A percentile compares a stretch with the other conserved stretches of the same genome.
phyloP scores from a whole-genome alignment of 2,329 filamentous ascomycete genomes.

The Tolypocladium pustulatum region DNA sequence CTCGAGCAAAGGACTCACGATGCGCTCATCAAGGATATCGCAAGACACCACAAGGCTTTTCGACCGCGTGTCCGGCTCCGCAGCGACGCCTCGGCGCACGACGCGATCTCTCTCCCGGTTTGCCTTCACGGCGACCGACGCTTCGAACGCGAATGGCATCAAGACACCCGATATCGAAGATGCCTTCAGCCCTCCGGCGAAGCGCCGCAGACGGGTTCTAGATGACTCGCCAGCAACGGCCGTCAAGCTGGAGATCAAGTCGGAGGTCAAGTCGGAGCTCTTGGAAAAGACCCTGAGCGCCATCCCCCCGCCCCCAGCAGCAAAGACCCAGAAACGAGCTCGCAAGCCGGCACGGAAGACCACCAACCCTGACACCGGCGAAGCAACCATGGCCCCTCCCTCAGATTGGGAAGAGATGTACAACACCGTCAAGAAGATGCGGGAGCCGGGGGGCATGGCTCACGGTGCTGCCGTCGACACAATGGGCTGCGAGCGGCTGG shows the following conservation, averaged over 20 bases:
- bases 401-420: slow-evolving; percentile 81
- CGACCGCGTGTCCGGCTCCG: slow-evolving; percentile 19
- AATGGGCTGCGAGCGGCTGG: slow-evolving; percentile 84
- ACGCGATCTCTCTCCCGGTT: slow-evolving; percentile 41
- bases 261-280: slow-evolving; percentile 34
- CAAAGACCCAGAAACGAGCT: slow-evolving; percentile 17
- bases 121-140: slow-evolving; percentile 20
- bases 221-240: slow-evolving; percentile 8
- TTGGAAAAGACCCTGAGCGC: slow-evolving; percentile 14
- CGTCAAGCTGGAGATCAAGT: slow-evolving; percentile 34
- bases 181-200: slow-evolving; percentile 22
- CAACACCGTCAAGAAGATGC: slow-evolving; percentile 67
- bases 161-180: slow-evolving; percentile 46
- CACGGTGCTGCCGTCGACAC: slow-evolving; percentile 84
- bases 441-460: slow-evolving; percentile 40
- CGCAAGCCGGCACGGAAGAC: slow-evolving; percentile 38
- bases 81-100: slow-evolving; percentile 29
- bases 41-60: slow-evolving; percentile 48
- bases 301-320: slow-evolving; percentile 13
- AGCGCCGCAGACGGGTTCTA: slow-evolving; percentile 17
- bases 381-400: slow-evolving; percentile 44
- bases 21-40: slow-evolving; percentile 49
- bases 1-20: slow-evolving; percentile 13
- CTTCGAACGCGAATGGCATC: slow-evolving; percentile 7
- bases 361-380: slow-evolving; percentile 28